Conservation (phyloP, 495 filamentous ascomycete genomes). For the Penicillium flavigenum region DNA sequence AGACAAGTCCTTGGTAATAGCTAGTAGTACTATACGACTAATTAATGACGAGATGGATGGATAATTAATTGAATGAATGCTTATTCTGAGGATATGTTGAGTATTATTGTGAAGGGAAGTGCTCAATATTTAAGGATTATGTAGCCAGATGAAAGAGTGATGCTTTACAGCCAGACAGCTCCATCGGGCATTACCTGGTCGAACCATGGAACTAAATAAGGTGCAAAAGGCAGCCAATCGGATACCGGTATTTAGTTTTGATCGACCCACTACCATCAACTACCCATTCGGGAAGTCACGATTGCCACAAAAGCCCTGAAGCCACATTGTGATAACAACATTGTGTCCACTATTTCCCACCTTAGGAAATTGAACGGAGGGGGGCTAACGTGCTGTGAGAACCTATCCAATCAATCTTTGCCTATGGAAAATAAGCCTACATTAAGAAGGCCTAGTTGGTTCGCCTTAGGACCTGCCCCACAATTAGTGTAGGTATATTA, state of each 20-base stretch:
- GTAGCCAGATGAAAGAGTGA: too few species aligned
- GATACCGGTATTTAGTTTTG: not conserved
- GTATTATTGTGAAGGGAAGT: too few species aligned
- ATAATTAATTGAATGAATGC: not conserved
- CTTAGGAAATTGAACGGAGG: constrained; percentile 11
- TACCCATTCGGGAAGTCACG: not conserved
- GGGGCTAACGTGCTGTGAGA: not conserved
- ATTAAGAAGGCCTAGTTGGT: not conserved
- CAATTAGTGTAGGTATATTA: not conserved
- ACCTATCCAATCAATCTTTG: not conserved
- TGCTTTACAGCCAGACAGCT: too few species aligned
- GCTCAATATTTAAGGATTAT: too few species aligned
- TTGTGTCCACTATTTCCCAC: not conserved
- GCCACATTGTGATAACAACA: not conserved
- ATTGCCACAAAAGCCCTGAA: not conserved
- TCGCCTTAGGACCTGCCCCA: not conserved
- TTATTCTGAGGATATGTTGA: not conserved
- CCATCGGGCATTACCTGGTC: too few species aligned
- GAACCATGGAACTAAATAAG: too few species aligned
- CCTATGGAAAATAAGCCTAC: not conserved
- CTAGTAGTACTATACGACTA: not conserved
- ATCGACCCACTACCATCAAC: not conserved
- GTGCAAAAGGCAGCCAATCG: not conserved
- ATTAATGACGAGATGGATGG: not conserved
- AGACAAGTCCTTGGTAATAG: not conserved